A percentile compares a stretch with the other conserved stretches of the same genome.
Evolutionary conservation across 345 rosid species (phyloP).

Genomic region (Arabis alpina): DNA sequence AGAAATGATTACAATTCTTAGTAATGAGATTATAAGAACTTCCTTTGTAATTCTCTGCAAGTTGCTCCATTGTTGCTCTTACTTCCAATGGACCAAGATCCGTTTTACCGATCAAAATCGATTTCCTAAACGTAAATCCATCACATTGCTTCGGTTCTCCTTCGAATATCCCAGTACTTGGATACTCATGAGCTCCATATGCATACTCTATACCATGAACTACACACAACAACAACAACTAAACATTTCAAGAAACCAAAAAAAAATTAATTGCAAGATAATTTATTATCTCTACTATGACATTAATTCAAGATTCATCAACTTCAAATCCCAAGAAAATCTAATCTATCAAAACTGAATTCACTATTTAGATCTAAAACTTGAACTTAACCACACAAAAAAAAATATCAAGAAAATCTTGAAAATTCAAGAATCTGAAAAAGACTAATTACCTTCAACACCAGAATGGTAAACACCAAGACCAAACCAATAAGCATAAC

Average conservation of each 20-base stretch:
- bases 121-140: conserved; percentile 84
- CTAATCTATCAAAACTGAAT: conserved; percentile 13
- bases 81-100: conserved; percentile 67
- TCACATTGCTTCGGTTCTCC: conserved; percentile 91
- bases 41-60: conserved; percentile 76
- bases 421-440: background rate
- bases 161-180: conserved; percentile 93
- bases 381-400: background rate
- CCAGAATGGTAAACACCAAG: conserved; percentile 99
- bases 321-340: conserved; percentile 1
- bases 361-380: conserved; percentile 29
- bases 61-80: conserved; percentile 77
- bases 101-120: conserved; percentile 87
- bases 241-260: background rate
- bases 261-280: background rate
- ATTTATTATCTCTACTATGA: background rate
- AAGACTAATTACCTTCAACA: conserved; percentile 75
- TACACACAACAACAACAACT: conserved; percentile 36
- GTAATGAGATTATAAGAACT: conserved; percentile 87
- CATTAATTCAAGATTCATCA: background rate
- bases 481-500: conserved; percentile 96
- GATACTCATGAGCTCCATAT: conserved; percentile 93
- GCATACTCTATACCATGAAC: conserved; percentile 97
- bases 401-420: background rate
- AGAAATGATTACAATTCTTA: conserved; percentile 98